phyloP scores from a whole-genome alignment of 345 rosid genomes.

The Rhizophora mangle region DNA sequence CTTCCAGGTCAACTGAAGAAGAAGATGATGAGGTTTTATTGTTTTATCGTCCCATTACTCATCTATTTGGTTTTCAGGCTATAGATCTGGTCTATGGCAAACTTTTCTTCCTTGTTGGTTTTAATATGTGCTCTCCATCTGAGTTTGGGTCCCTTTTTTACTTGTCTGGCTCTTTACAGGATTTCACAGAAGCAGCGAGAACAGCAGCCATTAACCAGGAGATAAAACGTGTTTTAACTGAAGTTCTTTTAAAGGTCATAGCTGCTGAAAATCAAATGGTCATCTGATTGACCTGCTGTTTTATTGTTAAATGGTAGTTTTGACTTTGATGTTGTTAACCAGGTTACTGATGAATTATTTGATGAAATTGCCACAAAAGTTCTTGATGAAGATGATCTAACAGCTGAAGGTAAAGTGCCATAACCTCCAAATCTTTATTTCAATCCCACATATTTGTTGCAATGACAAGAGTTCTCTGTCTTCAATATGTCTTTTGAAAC shows the following conservation, averaged over 20 bases:
- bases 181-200: slow-evolving; percentile 68
- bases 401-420: slow-evolving; percentile 50
- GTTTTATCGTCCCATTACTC: slow-evolving; percentile 8
- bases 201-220: slow-evolving; percentile 77
- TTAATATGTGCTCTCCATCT: background rate
- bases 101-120: background rate
- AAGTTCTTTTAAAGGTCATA: slow-evolving; percentile 86
- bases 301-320: slow-evolving; percentile 12
- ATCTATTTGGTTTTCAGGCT: slow-evolving; percentile 6
- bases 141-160: background rate
- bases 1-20: slow-evolving; percentile 70
- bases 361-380: slow-evolving; percentile 95
- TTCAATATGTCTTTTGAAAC: background rate
- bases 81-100: background rate
- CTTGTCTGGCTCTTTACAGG: slow-evolving; percentile 45
- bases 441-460: background rate
- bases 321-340: slow-evolving; percentile 28
- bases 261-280: slow-evolving; percentile 23
- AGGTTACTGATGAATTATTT: slow-evolving; percentile 96
- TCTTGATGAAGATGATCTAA: slow-evolving; percentile 64
- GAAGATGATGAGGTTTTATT: slow-evolving; percentile 78
- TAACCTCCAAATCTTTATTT: slow-evolving; percentile 3
- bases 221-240: slow-evolving; percentile 88
- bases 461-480: slow-evolving; percentile 11
- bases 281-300: slow-evolving; percentile 8